A percentile compares a stretch with the other conserved stretches of the same genome.
phyloP scores from a whole-genome alignment of 345 rosid species.

The Salix koriyanagi region DNA sequence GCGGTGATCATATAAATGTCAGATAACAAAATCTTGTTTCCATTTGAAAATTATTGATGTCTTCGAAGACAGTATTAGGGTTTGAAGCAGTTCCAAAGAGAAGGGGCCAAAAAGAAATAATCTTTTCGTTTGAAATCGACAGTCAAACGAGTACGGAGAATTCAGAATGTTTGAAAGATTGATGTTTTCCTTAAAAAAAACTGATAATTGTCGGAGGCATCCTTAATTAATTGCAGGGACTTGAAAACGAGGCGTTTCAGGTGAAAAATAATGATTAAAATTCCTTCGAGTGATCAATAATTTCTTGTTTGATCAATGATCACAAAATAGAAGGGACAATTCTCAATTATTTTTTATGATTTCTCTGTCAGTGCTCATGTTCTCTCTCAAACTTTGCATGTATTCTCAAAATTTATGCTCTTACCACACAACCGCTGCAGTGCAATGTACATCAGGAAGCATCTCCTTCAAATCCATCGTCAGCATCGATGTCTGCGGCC shows the following conservation, averaged over 20 bases:
- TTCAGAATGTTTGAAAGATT: too few relatives aligned
- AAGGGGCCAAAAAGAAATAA: too few relatives aligned
- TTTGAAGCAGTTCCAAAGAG: too few relatives aligned
- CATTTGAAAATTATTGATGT: too few relatives aligned
- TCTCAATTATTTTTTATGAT: background rate
- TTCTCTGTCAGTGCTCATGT: background rate
- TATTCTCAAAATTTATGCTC: background rate
- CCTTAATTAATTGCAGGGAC: too few relatives aligned
- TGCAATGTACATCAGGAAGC: conserved; percentile 29
- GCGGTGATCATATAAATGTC: too few relatives aligned
- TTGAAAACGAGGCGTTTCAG: background rate
- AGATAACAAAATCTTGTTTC: too few relatives aligned
- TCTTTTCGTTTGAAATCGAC: too few relatives aligned
- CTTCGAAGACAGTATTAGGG: too few relatives aligned
- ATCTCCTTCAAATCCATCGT: conserved; percentile 44
- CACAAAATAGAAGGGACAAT: background rate
- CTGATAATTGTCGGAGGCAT: too few relatives aligned
- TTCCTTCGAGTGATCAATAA: background rate
- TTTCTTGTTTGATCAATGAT: background rate
- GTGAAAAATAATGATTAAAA: background rate
- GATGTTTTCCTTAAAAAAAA: too few relatives aligned
- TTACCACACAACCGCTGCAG: conserved; percentile 38
- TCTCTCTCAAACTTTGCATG: background rate
- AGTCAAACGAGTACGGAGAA: too few relatives aligned
- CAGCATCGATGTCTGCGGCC: conserved; percentile 42